phyloP scores from a whole-genome alignment of 257 asterid species.

The Solanum piurae region DNA sequence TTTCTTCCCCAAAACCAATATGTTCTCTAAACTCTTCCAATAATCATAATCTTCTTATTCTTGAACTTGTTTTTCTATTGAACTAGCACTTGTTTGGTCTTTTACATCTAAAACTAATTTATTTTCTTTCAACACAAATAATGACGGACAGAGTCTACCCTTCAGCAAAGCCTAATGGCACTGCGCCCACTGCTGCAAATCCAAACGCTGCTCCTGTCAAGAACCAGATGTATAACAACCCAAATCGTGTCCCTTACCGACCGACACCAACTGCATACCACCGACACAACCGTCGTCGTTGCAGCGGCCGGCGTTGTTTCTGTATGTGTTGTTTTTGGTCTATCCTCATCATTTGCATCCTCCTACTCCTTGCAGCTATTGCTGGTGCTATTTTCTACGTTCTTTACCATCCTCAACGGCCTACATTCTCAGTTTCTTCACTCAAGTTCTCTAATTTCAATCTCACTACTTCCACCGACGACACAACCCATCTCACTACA shows the following conservation, averaged over 20 bases:
- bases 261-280: conserved; percentile 13
- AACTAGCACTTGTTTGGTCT: not conserved
- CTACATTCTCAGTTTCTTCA: conserved; percentile 4
- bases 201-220: conserved; percentile 11
- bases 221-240: conserved; percentile 23
- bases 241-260: conserved; percentile 25
- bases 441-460: conserved; percentile 9
- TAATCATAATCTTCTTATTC: not conserved
- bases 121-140: not conserved
- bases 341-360: not conserved
- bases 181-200: conserved; percentile 4
- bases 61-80: not conserved
- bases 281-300: conserved; percentile 20
- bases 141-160: conserved; percentile 40
- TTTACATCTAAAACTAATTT: not conserved
- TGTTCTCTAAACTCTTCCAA: not conserved
- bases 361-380: conserved; percentile 8
- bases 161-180: conserved; percentile 27
- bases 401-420: conserved; percentile 12
- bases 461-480: conserved; percentile 4
- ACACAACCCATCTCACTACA: conserved; percentile 5
- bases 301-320: conserved; percentile 29
- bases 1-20: not conserved
- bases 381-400: conserved; percentile 9
- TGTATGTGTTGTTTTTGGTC: conserved; percentile 33